phyloP scores from a whole-genome alignment of 805 yeast species.

The Candida tibetensis region DNA sequence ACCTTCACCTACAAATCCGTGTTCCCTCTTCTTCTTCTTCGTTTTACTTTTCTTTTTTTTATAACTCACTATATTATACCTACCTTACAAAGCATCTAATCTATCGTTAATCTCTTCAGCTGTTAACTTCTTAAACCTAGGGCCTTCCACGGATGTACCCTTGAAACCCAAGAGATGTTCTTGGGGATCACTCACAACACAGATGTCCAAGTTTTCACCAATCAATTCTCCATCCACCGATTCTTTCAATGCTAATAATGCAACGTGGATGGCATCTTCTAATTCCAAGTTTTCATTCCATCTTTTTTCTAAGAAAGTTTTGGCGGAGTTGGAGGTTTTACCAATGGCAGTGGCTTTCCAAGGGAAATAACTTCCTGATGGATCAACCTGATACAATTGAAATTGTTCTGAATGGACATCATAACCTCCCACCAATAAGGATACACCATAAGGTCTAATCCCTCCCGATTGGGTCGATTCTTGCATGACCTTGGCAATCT shows the following conservation, averaged over 20 bases:
- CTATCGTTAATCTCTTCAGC: conserved; percentile 95
- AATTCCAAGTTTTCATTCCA: conserved; percentile 97
- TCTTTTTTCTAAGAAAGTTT: conserved; percentile 94
- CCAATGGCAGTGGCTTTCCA: conserved; percentile 99
- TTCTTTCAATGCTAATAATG: conserved; percentile 89
- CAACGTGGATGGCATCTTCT: conserved; percentile 97
- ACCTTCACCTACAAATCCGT: too few species aligned
- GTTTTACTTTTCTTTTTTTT: too few species aligned
- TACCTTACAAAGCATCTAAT: conserved; percentile 80
- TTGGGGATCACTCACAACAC: conserved; percentile 80
- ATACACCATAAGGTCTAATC: conserved; percentile 98
- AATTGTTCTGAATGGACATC: conserved; percentile 69
- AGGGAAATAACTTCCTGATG: conserved; percentile 96
- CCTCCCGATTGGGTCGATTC: conserved; percentile 99
- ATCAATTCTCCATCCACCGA: conserved; percentile 97
- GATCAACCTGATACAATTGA: conserved; percentile 94
- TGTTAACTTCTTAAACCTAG: conserved; percentile 79
- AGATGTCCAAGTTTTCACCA: conserved; percentile 93
- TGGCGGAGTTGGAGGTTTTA: conserved; percentile 92
- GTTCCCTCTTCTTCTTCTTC: too few species aligned
- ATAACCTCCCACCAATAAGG: conserved; percentile 89
- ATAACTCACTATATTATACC: too few species aligned
- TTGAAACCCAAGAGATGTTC: conserved; percentile 78
- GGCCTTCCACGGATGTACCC: conserved; percentile 83
- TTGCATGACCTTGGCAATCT: conserved; percentile 94